Evolutionary conservation across 768 basidiomycete genomes (phyloP), one percentile per base, ranked within the genome.

Genomic region (Suillus ampliporus): DNA sequence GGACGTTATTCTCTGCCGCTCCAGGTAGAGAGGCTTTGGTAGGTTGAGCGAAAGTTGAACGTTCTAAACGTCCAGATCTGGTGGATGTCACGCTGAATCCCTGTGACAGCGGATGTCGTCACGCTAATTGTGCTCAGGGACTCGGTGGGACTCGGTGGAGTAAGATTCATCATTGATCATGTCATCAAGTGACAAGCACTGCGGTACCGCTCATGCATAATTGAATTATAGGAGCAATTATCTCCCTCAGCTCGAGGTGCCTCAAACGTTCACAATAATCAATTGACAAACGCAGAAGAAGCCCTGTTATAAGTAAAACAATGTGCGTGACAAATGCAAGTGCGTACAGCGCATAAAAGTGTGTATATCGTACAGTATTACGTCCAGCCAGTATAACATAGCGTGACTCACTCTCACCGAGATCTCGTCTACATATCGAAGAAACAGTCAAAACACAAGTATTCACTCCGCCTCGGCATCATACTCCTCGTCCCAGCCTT

Each of bases 401-500:
- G 26, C 26, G 5, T 56, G 19, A 38, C 38, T 11, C 54, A 56
- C 35, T n/a, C n/a, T 26, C 53, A 38, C 37, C 23, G 54, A 56
- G 38, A 40, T 40, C 23, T 21, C 26, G 6, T 40, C 54, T 56
- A 56, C 23, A 56, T 40, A 40, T 38, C 35, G 10, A 56, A 54
- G 21, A 21, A 38, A 38, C 21, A 54, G 35, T 26, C 28, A 58
- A n/a, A 35, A n/a, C 26, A n/a, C 11, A 15, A 15, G 8, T 6
- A 28, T 19, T 37, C 50, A 50, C 28, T 66, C 72, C 43, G 64
- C 64, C 53, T 61, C 68, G 13, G 67, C 68, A 50, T 77, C 72
- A 61, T 73, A 71, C 58, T 67, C 73, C 19, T 69, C 67, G n/a
- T 69, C 61, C 50, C 53, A 60, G 61, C n/a, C 57, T 54, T 62